Conservation (phyloP, 768 basidiomycete species). For the Russula emetica region DNA sequence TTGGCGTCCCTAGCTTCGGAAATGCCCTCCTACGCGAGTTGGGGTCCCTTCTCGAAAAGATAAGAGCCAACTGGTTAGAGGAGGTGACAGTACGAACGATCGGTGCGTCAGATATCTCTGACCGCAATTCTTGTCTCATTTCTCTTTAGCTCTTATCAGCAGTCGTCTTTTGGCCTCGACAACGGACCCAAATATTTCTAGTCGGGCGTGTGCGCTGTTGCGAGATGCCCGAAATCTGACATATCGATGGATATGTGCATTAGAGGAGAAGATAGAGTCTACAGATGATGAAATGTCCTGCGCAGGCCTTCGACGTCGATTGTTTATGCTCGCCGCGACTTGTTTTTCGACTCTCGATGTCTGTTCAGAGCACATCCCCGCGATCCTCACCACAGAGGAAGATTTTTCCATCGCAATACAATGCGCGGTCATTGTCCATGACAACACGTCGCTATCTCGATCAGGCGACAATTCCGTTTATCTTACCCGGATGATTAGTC, state of each 20-base stretch:
- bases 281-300: not conserved
- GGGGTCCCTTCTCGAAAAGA: slow-evolving; percentile 34
- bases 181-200: not conserved
- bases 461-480: not conserved
- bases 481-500: slow-evolving; percentile 5
- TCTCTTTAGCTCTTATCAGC: slow-evolving; percentile 4
- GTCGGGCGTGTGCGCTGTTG: slow-evolving; percentile 1
- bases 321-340: slow-evolving; percentile 14
- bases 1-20: slow-evolving; percentile 37
- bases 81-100: slow-evolving; percentile 20
- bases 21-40: slow-evolving; percentile 37
- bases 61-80: slow-evolving; percentile 42
- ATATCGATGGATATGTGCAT: slow-evolving; percentile 3
- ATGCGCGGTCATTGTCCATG: slow-evolving; percentile 15
- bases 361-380: not conserved
- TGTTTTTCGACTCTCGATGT: slow-evolving; percentile 21
- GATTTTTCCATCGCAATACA: slow-evolving; percentile 19
- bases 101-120: not conserved
- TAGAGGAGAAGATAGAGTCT: slow-evolving; percentile 5
- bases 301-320: not conserved
- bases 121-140: not conserved
- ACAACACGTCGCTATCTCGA: slow-evolving; percentile 10
- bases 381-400: not conserved
- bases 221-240: slow-evolving; percentile 15
- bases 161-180: slow-evolving; percentile 13